phyloP scores from a whole-genome alignment of 306 rosid species.

The Vigna mungo region DNA sequence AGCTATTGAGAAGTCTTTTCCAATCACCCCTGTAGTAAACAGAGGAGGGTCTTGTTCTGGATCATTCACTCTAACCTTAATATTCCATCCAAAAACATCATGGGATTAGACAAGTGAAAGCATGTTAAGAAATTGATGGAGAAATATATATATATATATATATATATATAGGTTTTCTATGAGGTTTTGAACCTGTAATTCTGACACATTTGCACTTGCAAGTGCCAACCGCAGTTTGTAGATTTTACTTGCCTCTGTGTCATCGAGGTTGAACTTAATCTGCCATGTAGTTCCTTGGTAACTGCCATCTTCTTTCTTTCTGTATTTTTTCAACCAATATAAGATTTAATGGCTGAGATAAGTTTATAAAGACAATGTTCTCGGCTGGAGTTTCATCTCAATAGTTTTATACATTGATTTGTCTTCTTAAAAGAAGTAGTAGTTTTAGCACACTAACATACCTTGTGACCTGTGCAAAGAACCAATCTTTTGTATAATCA shows the following conservation, averaged over 20 bases:
- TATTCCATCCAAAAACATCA: not conserved
- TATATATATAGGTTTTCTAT: not conserved
- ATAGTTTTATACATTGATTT: too few relatives aligned
- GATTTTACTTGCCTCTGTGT: slow-evolving; percentile 47
- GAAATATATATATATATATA: not conserved
- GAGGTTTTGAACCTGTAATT: slow-evolving; percentile 63
- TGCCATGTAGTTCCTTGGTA: slow-evolving; percentile 94
- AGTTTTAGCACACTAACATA: not conserved
- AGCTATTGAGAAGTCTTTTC: slow-evolving; percentile 83
- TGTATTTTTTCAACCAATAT: slow-evolving; percentile 37
- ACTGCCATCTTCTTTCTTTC: slow-evolving; percentile 64
- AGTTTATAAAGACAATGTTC: not conserved
- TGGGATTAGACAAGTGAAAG: not conserved
- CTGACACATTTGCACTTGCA: slow-evolving; percentile 74
- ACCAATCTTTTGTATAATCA: slow-evolving; percentile 78
- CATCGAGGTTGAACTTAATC: slow-evolving; percentile 67
- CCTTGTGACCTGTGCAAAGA: slow-evolving; percentile 92
- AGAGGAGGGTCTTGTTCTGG: slow-evolving; percentile 58
- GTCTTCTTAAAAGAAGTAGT: too few relatives aligned
- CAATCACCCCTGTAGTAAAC: slow-evolving; percentile 78
- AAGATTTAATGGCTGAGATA: not conserved
- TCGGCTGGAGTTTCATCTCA: too few relatives aligned
- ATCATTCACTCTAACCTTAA: slow-evolving; percentile 78
- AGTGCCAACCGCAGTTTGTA: slow-evolving; percentile 76
- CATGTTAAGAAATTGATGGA: slow-evolving; percentile 8